A percentile compares a stretch with the other conserved stretches of the same genome.
These are phyloP conservation scores for Metarhizium brunneum DNA, from an alignment of 2,329 filamentous ascomycete genomes.

Conservation along the genomic window DNA sequence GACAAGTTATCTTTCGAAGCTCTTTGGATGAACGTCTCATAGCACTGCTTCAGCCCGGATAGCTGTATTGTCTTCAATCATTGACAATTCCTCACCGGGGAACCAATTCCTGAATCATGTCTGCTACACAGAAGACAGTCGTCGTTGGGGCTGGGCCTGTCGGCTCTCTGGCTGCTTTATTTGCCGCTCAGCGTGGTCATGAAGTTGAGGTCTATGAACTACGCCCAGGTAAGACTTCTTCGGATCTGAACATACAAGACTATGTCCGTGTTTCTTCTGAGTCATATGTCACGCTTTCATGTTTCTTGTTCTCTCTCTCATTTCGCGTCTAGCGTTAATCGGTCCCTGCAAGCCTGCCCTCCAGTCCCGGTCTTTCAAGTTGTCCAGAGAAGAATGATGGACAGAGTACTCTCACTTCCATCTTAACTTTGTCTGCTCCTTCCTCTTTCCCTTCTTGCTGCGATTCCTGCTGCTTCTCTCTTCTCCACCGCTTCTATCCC, in stretches of 20 bases:
- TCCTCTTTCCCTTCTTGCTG: too few species aligned
- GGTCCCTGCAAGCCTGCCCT: not conserved
- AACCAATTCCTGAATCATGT: not conserved
- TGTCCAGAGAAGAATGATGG: too few species aligned
- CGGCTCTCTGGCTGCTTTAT: conserved; percentile 82
- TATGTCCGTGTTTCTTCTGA: not conserved
- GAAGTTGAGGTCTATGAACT: conserved; percentile 92
- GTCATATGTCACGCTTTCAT: not conserved
- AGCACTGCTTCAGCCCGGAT: not conserved
- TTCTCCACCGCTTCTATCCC: too few species aligned
- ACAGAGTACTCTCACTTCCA: too few species aligned
- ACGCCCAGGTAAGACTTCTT: conserved; percentile 60
- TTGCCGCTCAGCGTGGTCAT: conserved; percentile 80
- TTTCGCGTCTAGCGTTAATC: not conserved
- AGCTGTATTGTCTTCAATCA: not conserved
- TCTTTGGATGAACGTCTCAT: not conserved
- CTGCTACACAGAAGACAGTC: conserved; percentile 52
- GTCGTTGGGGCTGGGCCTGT: conserved; percentile 91
- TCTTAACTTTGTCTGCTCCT: too few species aligned
- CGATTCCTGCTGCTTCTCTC: too few species aligned
- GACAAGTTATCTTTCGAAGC: not conserved
- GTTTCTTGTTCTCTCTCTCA: not conserved
- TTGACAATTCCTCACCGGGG: not conserved
- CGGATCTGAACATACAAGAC: not conserved
- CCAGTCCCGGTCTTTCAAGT: too few species aligned